Evolutionary conservation across 768 basidiomycete genomes (phyloP).

Genomic region (Tulasnella sp.): DNA sequence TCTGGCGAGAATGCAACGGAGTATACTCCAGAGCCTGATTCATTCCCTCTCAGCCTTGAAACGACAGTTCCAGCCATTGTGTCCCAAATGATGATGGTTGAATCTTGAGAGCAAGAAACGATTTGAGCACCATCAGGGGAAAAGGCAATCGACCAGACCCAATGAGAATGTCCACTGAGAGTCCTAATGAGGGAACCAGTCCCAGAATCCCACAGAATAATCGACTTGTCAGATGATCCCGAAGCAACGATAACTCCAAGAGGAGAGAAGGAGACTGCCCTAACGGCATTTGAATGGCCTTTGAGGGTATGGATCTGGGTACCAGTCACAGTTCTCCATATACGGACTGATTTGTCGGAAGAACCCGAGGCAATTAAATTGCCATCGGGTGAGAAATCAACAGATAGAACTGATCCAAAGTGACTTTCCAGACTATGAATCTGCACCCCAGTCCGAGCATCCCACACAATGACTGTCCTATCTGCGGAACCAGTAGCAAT

Average conservation of each 20-base stretch:
- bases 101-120: not conserved
- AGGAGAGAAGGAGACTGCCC: not conserved
- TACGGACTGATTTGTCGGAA: not conserved
- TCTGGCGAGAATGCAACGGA: no score
- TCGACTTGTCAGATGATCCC: not conserved
- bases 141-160: not conserved
- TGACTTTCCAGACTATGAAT: no score
- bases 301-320: not conserved
- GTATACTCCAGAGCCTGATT: no score
- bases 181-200: not conserved
- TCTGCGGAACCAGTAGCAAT: conserved; percentile 22
- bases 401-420: not conserved
- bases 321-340: not conserved
- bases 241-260: not conserved
- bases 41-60: no score
- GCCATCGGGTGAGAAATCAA: conserved; percentile 1
- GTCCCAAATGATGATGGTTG: not conserved
- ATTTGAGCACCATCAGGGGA: not conserved
- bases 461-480: conserved; percentile 23
- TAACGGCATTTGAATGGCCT: not conserved
- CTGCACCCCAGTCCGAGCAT: conserved; percentile 16
- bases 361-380: not conserved
- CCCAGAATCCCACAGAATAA: not conserved
- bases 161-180: not conserved
- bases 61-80: not conserved